phyloP scores from a whole-genome alignment of 1,284 basidiomycete species.

The Ustilago crameri region DNA sequence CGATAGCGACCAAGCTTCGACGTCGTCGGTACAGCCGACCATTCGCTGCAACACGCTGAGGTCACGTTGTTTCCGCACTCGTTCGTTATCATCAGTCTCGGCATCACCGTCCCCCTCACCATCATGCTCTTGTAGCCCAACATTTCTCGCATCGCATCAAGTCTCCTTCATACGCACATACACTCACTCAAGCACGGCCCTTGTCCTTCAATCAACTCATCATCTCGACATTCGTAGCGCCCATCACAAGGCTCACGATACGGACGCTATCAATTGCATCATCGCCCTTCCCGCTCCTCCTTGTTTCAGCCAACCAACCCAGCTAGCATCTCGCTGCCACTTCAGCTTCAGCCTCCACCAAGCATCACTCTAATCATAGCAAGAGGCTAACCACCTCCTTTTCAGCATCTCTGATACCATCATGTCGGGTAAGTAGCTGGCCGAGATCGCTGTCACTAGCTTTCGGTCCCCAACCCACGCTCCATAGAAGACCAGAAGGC shows the following conservation, averaged over 20 bases:
- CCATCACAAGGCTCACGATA: too few relatives aligned
- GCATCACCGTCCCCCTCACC: conserved; percentile 7
- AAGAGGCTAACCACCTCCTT: too few relatives aligned
- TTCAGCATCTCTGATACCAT: conserved; percentile 1
- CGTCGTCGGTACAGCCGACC: conserved; percentile 20
- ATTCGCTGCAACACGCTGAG: conserved; percentile 11
- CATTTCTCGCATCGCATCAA: conserved; percentile 5
- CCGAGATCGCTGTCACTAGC: conserved; percentile 3
- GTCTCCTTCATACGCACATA: background rate
- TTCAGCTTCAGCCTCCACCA: background rate
- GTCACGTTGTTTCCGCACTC: conserved; percentile 1
- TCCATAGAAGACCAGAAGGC: too few relatives aligned
- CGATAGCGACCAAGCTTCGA: background rate
- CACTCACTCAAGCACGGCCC: too few relatives aligned
- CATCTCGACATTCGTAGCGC: background rate
- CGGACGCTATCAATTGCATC: conserved; percentile 1
- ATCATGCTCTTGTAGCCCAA: conserved; percentile 27
- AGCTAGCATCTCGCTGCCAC: background rate
- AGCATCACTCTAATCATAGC: too few relatives aligned
- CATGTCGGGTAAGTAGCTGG: conserved; percentile 35
- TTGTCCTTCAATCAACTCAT: background rate
- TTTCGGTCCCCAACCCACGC: too few relatives aligned
- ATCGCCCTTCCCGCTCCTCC: background rate
- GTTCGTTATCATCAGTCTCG: conserved; percentile 3
- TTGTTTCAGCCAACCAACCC: background rate